phyloP scores from a whole-genome alignment of 768 basidiomycete genomes.

The Rhizopogon vesiculosus region DNA sequence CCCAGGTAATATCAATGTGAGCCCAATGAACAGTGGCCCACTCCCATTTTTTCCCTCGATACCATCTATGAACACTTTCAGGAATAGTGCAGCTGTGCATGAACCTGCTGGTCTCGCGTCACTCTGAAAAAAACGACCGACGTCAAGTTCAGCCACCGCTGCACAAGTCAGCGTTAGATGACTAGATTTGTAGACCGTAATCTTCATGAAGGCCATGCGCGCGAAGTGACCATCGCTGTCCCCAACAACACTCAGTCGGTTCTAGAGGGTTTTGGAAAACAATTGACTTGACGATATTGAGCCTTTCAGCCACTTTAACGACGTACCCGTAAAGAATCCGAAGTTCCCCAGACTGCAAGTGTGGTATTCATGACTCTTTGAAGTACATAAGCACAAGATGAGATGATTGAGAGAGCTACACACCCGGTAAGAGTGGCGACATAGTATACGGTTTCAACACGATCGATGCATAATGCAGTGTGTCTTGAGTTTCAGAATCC shows the following conservation, averaged over 20 bases:
- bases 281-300: too few relatives aligned
- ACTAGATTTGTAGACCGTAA: slow-evolving; percentile 69
- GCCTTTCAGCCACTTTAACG: too few relatives aligned
- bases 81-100: slow-evolving; percentile 82
- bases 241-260: slow-evolving; percentile 61
- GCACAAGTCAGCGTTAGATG: slow-evolving; percentile 77
- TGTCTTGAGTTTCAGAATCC: too few relatives aligned
- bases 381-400: too few relatives aligned
- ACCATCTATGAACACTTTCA: slow-evolving; percentile 77
- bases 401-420: not conserved
- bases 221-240: slow-evolving; percentile 79
- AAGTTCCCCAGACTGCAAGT: too few relatives aligned
- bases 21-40: slow-evolving; percentile 69
- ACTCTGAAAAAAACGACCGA: too few relatives aligned
- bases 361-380: too few relatives aligned
- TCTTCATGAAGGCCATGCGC: slow-evolving; percentile 89
- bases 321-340: too few relatives aligned
- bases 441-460: too few relatives aligned
- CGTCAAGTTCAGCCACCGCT: too few relatives aligned
- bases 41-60: slow-evolving; percentile 58
- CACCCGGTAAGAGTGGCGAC: too few relatives aligned
- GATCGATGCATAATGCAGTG: too few relatives aligned
- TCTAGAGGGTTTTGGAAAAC: slow-evolving; percentile 48
- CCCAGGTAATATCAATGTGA: slow-evolving; percentile 71
- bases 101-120: slow-evolving; percentile 69